Conservation (phyloP, 495 filamentous ascomycete genomes). For the Evansstolkia leycettana region DNA sequence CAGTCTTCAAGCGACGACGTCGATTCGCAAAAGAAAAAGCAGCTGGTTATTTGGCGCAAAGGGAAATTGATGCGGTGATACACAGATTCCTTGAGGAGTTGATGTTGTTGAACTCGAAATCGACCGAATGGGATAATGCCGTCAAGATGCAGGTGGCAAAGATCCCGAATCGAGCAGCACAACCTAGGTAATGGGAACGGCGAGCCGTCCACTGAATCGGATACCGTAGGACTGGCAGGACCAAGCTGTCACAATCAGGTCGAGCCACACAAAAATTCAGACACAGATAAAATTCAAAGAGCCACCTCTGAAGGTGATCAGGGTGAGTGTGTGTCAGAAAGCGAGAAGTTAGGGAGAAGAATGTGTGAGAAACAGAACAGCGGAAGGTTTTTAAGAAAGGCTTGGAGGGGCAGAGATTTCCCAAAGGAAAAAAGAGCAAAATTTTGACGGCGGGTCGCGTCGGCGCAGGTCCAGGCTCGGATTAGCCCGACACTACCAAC, state of each 20-base stretch:
- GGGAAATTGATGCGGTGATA: too few relatives aligned
- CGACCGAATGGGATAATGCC: too few relatives aligned
- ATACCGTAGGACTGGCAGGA: neutral
- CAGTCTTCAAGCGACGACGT: neutral
- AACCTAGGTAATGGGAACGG: too few relatives aligned
- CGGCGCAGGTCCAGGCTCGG: neutral
- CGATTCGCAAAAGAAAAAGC: neutral
- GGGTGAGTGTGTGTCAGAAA: neutral
- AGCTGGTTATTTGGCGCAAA: too few relatives aligned
- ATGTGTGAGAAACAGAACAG: conserved; percentile 3
- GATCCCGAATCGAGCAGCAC: too few relatives aligned
- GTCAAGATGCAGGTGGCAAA: too few relatives aligned
- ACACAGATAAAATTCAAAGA: neutral
- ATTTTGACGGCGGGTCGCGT: conserved; percentile 1
- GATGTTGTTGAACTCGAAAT: too few relatives aligned
- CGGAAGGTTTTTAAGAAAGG: neutral
- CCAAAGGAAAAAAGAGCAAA: neutral
- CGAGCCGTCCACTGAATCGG: too few relatives aligned
- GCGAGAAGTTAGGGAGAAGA: neutral
- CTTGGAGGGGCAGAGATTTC: neutral
- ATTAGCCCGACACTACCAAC: too few relatives aligned
- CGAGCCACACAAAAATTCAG: neutral
- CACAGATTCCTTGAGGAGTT: too few relatives aligned
- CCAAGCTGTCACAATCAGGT: neutral
- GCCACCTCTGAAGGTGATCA: neutral